Evolutionary conservation across 2,329 filamentous ascomycete species (phyloP).

Genomic region (Tolypocladium paradoxum): DNA sequence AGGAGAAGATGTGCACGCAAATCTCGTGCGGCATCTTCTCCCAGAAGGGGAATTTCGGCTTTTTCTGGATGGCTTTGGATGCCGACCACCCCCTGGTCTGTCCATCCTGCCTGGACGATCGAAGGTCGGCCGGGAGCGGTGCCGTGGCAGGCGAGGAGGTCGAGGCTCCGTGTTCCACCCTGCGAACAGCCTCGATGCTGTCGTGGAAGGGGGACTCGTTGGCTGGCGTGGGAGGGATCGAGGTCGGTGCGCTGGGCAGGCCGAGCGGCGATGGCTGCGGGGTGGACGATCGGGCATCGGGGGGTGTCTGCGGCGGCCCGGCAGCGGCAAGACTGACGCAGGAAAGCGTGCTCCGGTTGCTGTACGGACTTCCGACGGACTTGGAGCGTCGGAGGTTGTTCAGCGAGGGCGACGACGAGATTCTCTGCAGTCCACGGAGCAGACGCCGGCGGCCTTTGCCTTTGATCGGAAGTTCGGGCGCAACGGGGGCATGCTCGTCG

Average conservation of each 20-base stretch:
- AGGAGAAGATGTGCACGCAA: constrained; percentile 64
- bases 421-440: constrained; percentile 65
- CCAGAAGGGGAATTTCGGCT: constrained; percentile 58
- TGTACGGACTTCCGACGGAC: constrained; percentile 59
- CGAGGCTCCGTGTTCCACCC: constrained; percentile 37
- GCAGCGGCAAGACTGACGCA: constrained; percentile 41
- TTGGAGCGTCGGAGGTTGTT: constrained; percentile 51
- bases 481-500: constrained; percentile 7
- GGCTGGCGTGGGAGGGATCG: constrained; percentile 26
- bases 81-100: constrained; percentile 9
- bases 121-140: constrained; percentile 53
- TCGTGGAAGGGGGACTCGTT: constrained; percentile 29
- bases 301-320: constrained; percentile 16
- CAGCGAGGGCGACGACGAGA: constrained; percentile 70
- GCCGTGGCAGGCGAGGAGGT: constrained; percentile 35
- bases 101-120: constrained; percentile 26
- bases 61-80: constrained; percentile 11
- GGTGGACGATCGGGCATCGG: constrained; percentile 17
- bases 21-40: constrained; percentile 72
- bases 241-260: constrained; percentile 23
- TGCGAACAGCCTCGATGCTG: constrained; percentile 39
- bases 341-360: constrained; percentile 39
- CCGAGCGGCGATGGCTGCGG: constrained; percentile 30
- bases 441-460: constrained; percentile 59
- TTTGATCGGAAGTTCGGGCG: constrained; percentile 30